Evolutionary conservation across 2,329 filamentous ascomycete genomes (phyloP).

Genomic region (Scopulariopsis brevicaulis): DNA sequence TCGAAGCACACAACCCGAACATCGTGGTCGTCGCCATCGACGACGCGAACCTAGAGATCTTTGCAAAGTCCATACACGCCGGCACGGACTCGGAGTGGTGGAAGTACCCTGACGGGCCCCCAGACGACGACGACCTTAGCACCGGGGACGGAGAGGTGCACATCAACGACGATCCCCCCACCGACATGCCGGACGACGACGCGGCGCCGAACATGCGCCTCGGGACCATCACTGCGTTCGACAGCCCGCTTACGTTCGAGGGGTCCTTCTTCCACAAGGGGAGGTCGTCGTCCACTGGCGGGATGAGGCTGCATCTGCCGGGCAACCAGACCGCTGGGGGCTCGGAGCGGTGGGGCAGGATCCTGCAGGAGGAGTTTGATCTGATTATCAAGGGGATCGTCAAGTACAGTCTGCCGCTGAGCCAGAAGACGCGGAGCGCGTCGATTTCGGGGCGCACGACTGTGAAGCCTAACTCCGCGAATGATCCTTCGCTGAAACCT

Average conservation of each 20-base stretch:
- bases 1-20: slow-evolving; percentile 86
- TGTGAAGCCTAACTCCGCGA: slow-evolving; percentile 52
- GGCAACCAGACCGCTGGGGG: slow-evolving; percentile 86
- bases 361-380: slow-evolving; percentile 86
- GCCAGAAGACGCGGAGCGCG: slow-evolving; percentile 45
- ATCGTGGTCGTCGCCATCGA: slow-evolving; percentile 79
- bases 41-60: slow-evolving; percentile 82
- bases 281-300: slow-evolving; percentile 62
- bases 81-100: slow-evolving; percentile 56
- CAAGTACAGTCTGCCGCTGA: slow-evolving; percentile 63
- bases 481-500: slow-evolving; percentile 28
- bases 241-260: slow-evolving; percentile 81
- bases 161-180: slow-evolving; percentile 21
- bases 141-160: slow-evolving; percentile 7
- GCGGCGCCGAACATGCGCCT: slow-evolving; percentile 76
- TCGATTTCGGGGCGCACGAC: slow-evolving; percentile 47
- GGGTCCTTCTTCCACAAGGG: slow-evolving; percentile 75
- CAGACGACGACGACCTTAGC: background rate
- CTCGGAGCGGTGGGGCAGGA: slow-evolving; percentile 77
- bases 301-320: slow-evolving; percentile 70
- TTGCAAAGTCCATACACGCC: slow-evolving; percentile 86
- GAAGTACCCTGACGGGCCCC: slow-evolving; percentile 22
- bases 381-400: slow-evolving; percentile 85
- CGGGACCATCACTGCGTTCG: slow-evolving; percentile 78
- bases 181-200: slow-evolving; percentile 54